Conservation (phyloP, 495 filamentous ascomycete genomes). For the Tuber borchii region DNA sequence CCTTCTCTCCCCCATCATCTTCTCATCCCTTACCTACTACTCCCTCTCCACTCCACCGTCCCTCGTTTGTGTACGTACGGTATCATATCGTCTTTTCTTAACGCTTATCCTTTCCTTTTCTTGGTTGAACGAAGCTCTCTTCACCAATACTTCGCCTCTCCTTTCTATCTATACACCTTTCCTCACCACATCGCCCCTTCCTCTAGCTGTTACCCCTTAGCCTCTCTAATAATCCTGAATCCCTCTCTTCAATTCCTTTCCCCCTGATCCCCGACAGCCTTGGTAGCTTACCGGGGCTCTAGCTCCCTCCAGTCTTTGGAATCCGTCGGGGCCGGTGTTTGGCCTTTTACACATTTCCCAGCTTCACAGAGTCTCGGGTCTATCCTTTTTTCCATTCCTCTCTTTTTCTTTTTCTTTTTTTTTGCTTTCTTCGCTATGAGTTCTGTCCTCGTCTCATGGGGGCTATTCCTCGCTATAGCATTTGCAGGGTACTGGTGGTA, state of each 20-base stretch:
- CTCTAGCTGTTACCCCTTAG: background rate
- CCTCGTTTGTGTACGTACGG: slow-evolving; percentile 19
- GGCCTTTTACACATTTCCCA: background rate
- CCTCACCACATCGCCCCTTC: slow-evolving; percentile 8
- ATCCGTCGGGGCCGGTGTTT: background rate
- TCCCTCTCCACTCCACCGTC: slow-evolving; percentile 13
- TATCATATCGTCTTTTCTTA: slow-evolving; percentile 3
- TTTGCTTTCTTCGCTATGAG: slow-evolving; percentile 16
- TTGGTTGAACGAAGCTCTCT: background rate
- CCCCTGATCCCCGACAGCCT: background rate
- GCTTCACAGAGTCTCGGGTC: background rate
- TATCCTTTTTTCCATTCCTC: background rate
- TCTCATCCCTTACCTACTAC: background rate
- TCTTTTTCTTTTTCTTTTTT: background rate
- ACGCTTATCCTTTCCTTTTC: background rate
- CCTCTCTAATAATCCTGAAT: background rate
- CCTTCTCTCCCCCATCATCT: slow-evolving; percentile 5
- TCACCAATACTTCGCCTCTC: slow-evolving; percentile 1
- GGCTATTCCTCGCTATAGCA: slow-evolving; percentile 32
- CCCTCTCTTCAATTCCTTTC: background rate
- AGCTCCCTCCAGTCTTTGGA: background rate
- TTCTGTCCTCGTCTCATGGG: slow-evolving; percentile 35
- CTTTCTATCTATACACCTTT: slow-evolving; percentile 2
- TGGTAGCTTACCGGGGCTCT: background rate
- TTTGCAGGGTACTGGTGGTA: slow-evolving; percentile 37